A percentile compares a stretch with the other conserved stretches of the same genome.
These are phyloP conservation scores for Amphirosellinia nigrospora DNA, from an alignment of 495 filamentous ascomycete genomes.

Conservation along the genomic window DNA sequence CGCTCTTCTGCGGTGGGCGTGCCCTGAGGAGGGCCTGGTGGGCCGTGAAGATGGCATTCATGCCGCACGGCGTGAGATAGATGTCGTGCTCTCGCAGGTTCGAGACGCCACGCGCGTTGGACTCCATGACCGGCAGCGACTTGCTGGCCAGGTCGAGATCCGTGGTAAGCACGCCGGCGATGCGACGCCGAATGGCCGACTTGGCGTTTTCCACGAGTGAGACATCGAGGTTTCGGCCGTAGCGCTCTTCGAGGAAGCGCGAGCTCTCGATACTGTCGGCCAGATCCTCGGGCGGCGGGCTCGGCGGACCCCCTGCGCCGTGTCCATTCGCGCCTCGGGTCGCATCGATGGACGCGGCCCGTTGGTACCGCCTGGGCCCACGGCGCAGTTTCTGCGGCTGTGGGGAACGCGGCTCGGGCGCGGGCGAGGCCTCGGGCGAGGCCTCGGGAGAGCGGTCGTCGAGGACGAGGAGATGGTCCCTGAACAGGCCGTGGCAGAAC, in stretches of 20 bases:
- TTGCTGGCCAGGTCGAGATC: slow-evolving; percentile 65
- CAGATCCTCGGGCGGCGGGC: slow-evolving; percentile 31
- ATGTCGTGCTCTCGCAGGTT: slow-evolving; percentile 88
- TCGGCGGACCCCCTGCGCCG: slow-evolving; percentile 19
- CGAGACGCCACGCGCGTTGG: slow-evolving; percentile 61
- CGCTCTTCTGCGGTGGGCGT: slow-evolving; percentile 66
- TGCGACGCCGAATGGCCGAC: slow-evolving; percentile 81
- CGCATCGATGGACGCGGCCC: slow-evolving; percentile 57
- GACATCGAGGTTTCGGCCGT: slow-evolving; percentile 86
- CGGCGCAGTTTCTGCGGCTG: slow-evolving; percentile 57
- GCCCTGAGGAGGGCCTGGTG: slow-evolving; percentile 73
- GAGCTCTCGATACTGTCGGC: slow-evolving; percentile 66
- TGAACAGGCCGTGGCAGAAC: slow-evolving; percentile 78
- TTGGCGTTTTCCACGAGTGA: slow-evolving; percentile 81
- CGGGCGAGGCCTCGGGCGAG: no score
- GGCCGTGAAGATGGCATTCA: slow-evolving; percentile 92
- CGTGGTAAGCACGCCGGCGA: slow-evolving; percentile 82
- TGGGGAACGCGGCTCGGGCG: slow-evolving; percentile 25
- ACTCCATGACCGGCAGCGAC: slow-evolving; percentile 44
- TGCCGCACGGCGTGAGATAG: slow-evolving; percentile 85
- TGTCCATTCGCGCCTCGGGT: slow-evolving; percentile 21
- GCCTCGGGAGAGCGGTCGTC: slow-evolving; percentile 46
- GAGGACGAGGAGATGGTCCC: slow-evolving; percentile 71
- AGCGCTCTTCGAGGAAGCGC: slow-evolving; percentile 91
- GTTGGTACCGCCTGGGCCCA: slow-evolving; percentile 76